Conservation (phyloP, 148 eudicot genomes). For the Tetragonia tetragonoides region DNA sequence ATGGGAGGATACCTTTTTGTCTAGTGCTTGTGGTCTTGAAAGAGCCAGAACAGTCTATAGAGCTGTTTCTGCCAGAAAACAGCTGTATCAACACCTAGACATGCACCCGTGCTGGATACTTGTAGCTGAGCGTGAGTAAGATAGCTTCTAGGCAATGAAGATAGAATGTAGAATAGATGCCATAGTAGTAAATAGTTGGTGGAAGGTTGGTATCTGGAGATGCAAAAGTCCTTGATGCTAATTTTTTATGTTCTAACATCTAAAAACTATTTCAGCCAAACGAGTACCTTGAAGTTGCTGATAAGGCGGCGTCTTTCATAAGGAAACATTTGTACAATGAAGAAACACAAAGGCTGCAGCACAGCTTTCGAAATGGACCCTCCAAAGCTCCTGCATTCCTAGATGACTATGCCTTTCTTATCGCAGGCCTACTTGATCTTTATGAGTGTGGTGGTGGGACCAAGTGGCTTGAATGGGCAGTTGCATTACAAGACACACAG, state of each 20-base stretch:
- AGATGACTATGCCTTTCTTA: constrained; percentile 91
- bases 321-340: constrained; percentile 55
- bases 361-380: constrained; percentile 90
- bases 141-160: no score
- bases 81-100: no score
- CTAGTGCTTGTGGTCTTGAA: no score
- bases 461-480: constrained; percentile 85
- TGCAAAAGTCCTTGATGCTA: neutral
- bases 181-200: no score
- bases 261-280: constrained; percentile 45
- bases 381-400: constrained; percentile 92
- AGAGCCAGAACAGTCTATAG: no score
- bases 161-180: no score
- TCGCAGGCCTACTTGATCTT: constrained; percentile 75
- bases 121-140: no score
- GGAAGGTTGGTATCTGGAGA: no score
- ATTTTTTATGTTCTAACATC: neutral
- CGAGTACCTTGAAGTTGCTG: constrained; percentile 80
- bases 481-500: constrained; percentile 82
- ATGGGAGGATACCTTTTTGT: no score
- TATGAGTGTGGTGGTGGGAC: constrained; percentile 71
- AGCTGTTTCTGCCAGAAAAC: no score
- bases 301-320: constrained; percentile 71
- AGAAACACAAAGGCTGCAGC: constrained; percentile 62
- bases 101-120: no score